A percentile compares a stretch with the other conserved stretches of the same genome.
Evolutionary conservation across 1,284 basidiomycete species (phyloP).

Genomic region (Trichosporon ovoides): DNA sequence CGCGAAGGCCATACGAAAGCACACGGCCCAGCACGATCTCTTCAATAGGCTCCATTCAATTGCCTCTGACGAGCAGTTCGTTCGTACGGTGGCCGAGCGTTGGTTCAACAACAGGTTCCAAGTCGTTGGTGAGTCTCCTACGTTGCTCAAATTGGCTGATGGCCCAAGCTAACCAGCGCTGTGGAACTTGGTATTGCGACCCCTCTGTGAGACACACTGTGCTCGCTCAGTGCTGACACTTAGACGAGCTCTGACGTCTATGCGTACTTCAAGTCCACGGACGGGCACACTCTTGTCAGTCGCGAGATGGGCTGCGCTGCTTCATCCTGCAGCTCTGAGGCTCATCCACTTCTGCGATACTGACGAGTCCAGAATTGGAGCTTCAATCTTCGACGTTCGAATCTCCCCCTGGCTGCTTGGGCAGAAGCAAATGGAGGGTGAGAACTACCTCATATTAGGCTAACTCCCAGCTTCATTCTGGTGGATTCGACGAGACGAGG

Average conservation of each 20-base stretch:
- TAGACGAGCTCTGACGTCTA: slow-evolving; percentile 41
- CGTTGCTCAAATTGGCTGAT: not conserved
- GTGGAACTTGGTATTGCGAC: slow-evolving; percentile 89
- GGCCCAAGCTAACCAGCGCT: slow-evolving; percentile 73
- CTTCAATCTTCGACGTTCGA: slow-evolving; percentile 80
- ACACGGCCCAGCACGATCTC: slow-evolving; percentile 55
- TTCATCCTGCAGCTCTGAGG: not conserved
- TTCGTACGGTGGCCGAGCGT: slow-evolving; percentile 56
- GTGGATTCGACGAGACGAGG: slow-evolving; percentile 92
- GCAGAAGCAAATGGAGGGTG: slow-evolving; percentile 61
- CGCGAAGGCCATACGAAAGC: slow-evolving; percentile 35
- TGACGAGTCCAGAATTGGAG: slow-evolving; percentile 65
- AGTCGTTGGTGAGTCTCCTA: slow-evolving; percentile 35
- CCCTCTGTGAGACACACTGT: slow-evolving; percentile 52
- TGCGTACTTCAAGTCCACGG: slow-evolving; percentile 96
- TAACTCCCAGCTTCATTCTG: slow-evolving; percentile 61
- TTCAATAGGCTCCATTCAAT: slow-evolving; percentile 85
- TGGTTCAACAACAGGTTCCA: slow-evolving; percentile 49
- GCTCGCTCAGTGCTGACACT: slow-evolving; percentile 2
- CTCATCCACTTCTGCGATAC: too few relatives aligned
- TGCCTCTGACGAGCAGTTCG: slow-evolving; percentile 66
- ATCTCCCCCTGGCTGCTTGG: slow-evolving; percentile 68
- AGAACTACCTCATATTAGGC: slow-evolving; percentile 19
- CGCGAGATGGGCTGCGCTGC: too few relatives aligned
- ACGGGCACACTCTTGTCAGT: slow-evolving; percentile 70